Base-by-base conservation (phyloP, 1,284 basidiomycete genomes). In the Heterobasidion annosum region DNA sequence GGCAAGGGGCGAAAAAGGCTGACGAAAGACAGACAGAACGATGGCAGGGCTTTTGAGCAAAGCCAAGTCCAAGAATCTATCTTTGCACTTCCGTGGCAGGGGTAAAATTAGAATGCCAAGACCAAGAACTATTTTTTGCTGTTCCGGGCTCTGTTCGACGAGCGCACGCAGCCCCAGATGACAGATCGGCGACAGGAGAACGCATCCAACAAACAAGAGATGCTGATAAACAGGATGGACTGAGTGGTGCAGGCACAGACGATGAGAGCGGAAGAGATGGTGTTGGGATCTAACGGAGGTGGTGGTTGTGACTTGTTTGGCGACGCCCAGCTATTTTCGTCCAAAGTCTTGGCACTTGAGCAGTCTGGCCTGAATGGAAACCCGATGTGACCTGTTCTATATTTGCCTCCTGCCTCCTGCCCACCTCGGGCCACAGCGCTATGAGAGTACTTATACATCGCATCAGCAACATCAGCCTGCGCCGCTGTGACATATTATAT, bases 31-130 rank as follows among this genome's bases (percentile, higher is more conserved):
- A 25, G 25, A 25, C 25, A 25, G 25, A 25, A 5, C 25, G 25
- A 56, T 43, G 57, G 34, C 51, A 56, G 61, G 63, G 64, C 66
- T 67, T 69, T 64, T 66, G 66, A 65, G 63, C 61, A 59, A 63
- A 60, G 63, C 65, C 65, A 67, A 67, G 65, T 61, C 54, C 56
- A 62, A 60, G 61, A 58, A 58, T 51, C 64, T 66, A 63, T 66
- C 64, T 64, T 64, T 67, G 63, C 61, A 61, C 57, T 58, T 64
- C 59, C 60, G 59, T 64, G 59, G 61, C 60, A 57, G 25, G 58
- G 57, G 58, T 66, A 67, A 65, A 61, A 62, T 60, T 67, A 67
- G 66, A 63, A 58, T 63, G 66, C 66, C 66, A 67, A 67, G 66
- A 56, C 58, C 59, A 62, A 37, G 55, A 45, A 43, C 58, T 59